These are phyloP conservation scores for Cymodocea nodosa DNA, from an alignment of 116 monocot species.

Conservation along the genomic window DNA sequence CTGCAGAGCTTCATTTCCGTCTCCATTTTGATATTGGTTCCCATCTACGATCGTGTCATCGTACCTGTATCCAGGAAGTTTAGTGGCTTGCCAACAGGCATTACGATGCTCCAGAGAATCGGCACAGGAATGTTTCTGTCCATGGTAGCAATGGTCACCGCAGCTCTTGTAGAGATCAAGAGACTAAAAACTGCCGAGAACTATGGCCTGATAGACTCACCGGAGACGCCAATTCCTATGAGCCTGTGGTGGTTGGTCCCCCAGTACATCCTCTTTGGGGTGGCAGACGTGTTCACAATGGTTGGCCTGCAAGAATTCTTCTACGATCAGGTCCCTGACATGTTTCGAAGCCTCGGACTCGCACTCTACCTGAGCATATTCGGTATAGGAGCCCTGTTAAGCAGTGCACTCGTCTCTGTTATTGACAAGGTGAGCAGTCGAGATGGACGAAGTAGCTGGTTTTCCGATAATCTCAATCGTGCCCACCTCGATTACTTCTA, in stretches of 20 bases:
- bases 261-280: conserved; percentile 39
- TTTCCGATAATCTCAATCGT: conserved; percentile 22
- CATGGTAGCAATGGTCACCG: conserved; percentile 21
- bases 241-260: conserved; percentile 56
- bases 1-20: conserved; percentile 30
- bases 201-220: conserved; percentile 17
- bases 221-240: conserved; percentile 26
- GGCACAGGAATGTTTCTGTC: conserved; percentile 35
- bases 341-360: conserved; percentile 39
- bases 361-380: conserved; percentile 43
- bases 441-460: conserved; percentile 34
- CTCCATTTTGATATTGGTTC: conserved; percentile 21
- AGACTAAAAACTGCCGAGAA: conserved; percentile 28
- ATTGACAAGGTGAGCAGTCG: conserved; percentile 19
- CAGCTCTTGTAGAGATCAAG: conserved; percentile 43
- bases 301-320: conserved; percentile 57
- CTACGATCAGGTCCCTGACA: conserved; percentile 53
- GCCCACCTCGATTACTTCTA: conserved; percentile 38
- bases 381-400: conserved; percentile 40
- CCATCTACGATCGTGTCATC: conserved; percentile 34
- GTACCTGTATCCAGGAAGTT: conserved; percentile 23
- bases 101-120: conserved; percentile 41
- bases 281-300: conserved; percentile 27
- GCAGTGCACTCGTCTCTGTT: conserved; percentile 27
- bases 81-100: conserved; percentile 17